A percentile compares a stretch with the other conserved stretches of the same genome.
phyloP scores from a whole-genome alignment of 495 filamentous ascomycete species.

The Acidomyces sp. region DNA sequence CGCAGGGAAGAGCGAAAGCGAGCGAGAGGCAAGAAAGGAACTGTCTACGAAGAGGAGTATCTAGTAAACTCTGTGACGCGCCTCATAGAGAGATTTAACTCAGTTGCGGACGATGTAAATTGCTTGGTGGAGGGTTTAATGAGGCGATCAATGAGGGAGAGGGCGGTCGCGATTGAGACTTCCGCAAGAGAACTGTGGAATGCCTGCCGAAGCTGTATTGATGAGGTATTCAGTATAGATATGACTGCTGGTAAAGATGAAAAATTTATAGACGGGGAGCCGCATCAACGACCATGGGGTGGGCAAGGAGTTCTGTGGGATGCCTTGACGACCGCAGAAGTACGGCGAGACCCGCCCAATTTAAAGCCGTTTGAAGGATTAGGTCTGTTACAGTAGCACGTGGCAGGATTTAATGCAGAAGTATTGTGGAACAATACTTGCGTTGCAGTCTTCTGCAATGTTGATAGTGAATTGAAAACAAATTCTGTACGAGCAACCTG shows the following conservation, averaged over 20 bases:
- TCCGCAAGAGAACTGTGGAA: conserved; percentile 57
- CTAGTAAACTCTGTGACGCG: conserved; percentile 75
- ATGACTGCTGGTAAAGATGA: conserved; percentile 17
- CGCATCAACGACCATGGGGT: conserved; percentile 24
- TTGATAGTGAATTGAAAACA: no score
- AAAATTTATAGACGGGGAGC: conserved; percentile 22
- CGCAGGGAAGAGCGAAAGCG: conserved; percentile 86
- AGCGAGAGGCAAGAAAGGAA: conserved; percentile 86
- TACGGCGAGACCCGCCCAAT: conserved; percentile 23
- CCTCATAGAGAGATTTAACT: conserved; percentile 72
- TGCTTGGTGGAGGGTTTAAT: conserved; percentile 60
- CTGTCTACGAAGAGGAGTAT: conserved; percentile 95
- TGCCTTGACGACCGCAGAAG: conserved; percentile 19
- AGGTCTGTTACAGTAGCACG: conserved; percentile 13
- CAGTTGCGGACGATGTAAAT: conserved; percentile 50
- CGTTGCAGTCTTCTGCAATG: no score
- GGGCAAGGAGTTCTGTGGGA: conserved; percentile 30
- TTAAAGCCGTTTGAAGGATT: conserved; percentile 26
- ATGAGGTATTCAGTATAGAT: conserved; percentile 46
- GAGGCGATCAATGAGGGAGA: conserved; percentile 73
- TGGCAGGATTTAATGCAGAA: no score
- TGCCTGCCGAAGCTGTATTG: conserved; percentile 47
- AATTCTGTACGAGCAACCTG: no score
- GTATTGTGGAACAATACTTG: no score
- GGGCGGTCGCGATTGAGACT: conserved; percentile 62